Evolutionary conservation across 2,329 filamentous ascomycete genomes (phyloP).

Genomic region (Apiospora phragmitis): DNA sequence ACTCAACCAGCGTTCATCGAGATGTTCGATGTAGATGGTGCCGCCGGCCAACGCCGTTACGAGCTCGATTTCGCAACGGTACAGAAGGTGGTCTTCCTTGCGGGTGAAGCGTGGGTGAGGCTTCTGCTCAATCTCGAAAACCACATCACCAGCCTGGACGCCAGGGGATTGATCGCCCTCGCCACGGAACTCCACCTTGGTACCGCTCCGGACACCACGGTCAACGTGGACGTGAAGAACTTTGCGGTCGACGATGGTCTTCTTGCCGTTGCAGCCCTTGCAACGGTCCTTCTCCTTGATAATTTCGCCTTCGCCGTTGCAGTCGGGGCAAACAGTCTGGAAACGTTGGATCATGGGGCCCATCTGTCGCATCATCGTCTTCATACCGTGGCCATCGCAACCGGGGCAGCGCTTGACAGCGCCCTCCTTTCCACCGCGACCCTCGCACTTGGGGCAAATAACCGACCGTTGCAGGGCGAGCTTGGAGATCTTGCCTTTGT

Average conservation of each 20-base stretch:
- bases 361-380: constrained; percentile 99
- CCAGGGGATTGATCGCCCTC: constrained; percentile 96
- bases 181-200: constrained; percentile 95
- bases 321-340: constrained; percentile 98
- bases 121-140: constrained; percentile 99
- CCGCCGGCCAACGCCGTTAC: constrained; percentile 93
- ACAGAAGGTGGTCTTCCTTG: constrained; percentile 94
- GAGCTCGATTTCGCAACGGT: constrained; percentile 92
- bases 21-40: constrained; percentile 88
- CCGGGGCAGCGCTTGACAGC: constrained; percentile 91
- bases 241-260: constrained; percentile 96
- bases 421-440: constrained; percentile 93
- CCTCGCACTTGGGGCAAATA: constrained; percentile 93
- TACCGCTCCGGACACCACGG: constrained; percentile 87
- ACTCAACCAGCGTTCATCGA: constrained; percentile 95
- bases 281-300: constrained; percentile 97
- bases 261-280: constrained; percentile 96
- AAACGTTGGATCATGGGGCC: constrained; percentile 99
- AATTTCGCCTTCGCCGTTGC: constrained; percentile 94
- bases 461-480: constrained; percentile 95
- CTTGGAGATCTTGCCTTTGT: constrained; percentile 97
- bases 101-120: constrained; percentile 94
- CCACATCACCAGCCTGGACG: constrained; percentile 90
- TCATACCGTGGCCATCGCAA: constrained; percentile 95
- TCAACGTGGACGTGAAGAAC: constrained; percentile 98